Evolutionary conservation across 305 asterid genomes (phyloP), one percentile per base, ranked within the genome.

Genomic region (Solanum aculeatissimum): DNA sequence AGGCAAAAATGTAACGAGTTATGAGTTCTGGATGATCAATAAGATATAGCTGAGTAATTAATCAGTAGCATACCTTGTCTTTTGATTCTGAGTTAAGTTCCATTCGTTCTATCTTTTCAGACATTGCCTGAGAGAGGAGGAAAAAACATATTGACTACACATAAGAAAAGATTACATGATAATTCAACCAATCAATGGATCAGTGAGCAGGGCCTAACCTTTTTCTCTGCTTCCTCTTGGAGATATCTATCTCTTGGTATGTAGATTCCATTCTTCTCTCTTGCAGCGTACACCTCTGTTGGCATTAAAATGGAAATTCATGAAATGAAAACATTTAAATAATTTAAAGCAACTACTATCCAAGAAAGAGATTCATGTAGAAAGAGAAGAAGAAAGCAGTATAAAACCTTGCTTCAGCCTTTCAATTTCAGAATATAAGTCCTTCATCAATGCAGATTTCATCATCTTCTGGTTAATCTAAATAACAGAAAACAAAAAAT

Each of bases 381-480:
- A 47, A 35, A 78, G 60, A 84, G 62, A 43, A 85, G 70, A 69
- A 75, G 68, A 81, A 80, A 82, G 75, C 71, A 78, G 83, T 69
- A 74, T 75, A 82, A 69, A 85, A 97, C 99, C 99, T 94, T 95
- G 99, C 94, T 97, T 97, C 81, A 97, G 92, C 68, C 99, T 89
- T 87, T 94, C 99, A 85, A 97, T 95, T 92, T 97, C 99, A 70
- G 92, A 90, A 88, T 97, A 97, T 84, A 97, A 89, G 88, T 97
- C 99, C 90, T 93, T 97, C 85, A 97, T 95, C 65, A 97, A 83
- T 63, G 98, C 97, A 83, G 99, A 95, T 91, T 97, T 97, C 99
- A 97, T 95, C 99, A 97, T 94, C 92, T 97, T 97, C 90, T 94
- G 99, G 86, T 97, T 95, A 86, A 97, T 87, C 99, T 97, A 93